phyloP scores from a whole-genome alignment of 176 grass and related monocot genomes.

The Aegilops umbellulata region DNA sequence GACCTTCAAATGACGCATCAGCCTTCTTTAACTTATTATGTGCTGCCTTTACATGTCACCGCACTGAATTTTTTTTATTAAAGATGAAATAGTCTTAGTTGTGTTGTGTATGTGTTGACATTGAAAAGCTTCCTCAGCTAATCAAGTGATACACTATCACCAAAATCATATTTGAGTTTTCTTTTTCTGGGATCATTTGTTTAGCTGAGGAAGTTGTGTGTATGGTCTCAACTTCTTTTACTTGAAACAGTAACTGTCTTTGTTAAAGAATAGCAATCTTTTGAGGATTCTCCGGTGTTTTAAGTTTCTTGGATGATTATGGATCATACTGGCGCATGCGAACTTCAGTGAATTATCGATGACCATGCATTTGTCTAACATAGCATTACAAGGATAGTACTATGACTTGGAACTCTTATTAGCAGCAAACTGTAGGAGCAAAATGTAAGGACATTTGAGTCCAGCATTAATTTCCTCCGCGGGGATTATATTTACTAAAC shows the following conservation, averaged over 20 bases:
- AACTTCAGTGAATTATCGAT: background rate
- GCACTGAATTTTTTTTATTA: background rate
- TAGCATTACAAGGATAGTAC: background rate
- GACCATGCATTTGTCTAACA: background rate
- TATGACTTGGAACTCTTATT: background rate
- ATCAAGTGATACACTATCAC: background rate
- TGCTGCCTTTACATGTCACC: background rate
- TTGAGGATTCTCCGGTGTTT: background rate
- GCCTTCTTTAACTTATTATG: background rate
- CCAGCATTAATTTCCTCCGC: background rate
- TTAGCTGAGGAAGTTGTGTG: background rate
- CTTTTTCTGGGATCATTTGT: background rate
- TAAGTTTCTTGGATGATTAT: background rate
- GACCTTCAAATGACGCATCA: background rate
- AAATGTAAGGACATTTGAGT: background rate
- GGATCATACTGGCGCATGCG: background rate
- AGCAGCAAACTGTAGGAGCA: background rate
- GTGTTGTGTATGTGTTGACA: background rate
- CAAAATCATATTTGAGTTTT: background rate
- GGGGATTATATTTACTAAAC: background rate
- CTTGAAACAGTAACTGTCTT: background rate
- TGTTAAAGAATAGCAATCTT: background rate
- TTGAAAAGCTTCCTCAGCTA: background rate
- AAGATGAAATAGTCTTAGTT: background rate
- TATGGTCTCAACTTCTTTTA: background rate